A percentile compares a stretch with the other conserved stretches of the same genome.
Evolutionary conservation across 345 rosid genomes (phyloP).

Genomic region (Stellera chamaejasme): DNA sequence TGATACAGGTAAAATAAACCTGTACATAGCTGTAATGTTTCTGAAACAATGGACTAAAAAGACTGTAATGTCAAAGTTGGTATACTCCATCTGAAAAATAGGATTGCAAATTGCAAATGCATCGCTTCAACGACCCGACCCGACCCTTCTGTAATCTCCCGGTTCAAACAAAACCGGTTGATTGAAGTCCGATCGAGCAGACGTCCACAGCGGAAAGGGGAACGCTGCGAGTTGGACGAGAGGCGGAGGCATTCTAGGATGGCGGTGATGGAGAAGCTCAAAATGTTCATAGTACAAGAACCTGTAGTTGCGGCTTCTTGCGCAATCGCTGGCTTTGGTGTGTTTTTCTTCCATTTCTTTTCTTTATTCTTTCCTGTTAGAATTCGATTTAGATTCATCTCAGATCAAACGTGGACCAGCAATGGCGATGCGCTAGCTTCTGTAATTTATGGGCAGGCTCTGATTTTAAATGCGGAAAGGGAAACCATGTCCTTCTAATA

Average conservation of each 20-base stretch:
- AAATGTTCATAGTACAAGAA: slow-evolving; percentile 81
- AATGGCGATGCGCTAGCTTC: too few relatives aligned
- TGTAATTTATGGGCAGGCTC: too few relatives aligned
- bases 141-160: neutral
- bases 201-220: neutral
- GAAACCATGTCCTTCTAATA: too few relatives aligned
- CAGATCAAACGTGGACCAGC: too few relatives aligned
- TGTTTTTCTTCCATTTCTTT: slow-evolving; percentile 5
- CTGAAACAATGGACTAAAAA: too few relatives aligned
- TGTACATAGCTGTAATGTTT: too few relatives aligned
- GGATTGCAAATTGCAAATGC: too few relatives aligned
- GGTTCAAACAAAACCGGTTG: neutral
- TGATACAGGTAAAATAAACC: too few relatives aligned
- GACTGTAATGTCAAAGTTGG: too few relatives aligned
- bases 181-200: neutral
- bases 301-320: slow-evolving; percentile 90
- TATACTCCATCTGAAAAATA: too few relatives aligned
- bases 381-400: neutral
- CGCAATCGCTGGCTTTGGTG: slow-evolving; percentile 81
- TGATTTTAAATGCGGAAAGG: too few relatives aligned
- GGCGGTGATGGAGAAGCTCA: slow-evolving; percentile 79
- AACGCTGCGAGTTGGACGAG: too few relatives aligned
- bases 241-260: slow-evolving; percentile 14
- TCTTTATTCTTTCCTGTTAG: neutral
- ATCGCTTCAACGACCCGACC: neutral